phyloP scores from a whole-genome alignment of 176 grass and related monocot species.

The Bonia amplexicaulis region DNA sequence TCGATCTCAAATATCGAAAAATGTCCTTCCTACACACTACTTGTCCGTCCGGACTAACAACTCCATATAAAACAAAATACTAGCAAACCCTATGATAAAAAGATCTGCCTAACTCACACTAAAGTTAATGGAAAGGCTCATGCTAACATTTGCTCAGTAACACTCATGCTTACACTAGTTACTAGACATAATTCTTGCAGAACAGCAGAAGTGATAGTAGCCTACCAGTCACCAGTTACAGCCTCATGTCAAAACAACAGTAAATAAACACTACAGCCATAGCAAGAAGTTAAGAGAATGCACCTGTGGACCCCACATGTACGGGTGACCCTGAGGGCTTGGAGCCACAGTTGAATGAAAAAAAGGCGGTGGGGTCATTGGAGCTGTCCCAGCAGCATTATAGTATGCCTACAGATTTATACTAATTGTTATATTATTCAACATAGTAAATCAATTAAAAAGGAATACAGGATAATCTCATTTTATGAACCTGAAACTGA shows the following conservation, averaged over 20 bases:
- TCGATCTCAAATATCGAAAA: too few relatives aligned
- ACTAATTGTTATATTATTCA: constrained; percentile 27
- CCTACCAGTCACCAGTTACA: not conserved
- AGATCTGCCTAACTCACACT: not conserved
- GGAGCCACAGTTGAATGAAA: constrained; percentile 46
- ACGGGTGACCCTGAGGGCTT: constrained; percentile 49
- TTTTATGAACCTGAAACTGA: constrained; percentile 50
- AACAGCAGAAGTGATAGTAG: constrained; percentile 2
- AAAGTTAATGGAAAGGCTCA: not conserved
- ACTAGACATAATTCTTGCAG: constrained; percentile 8
- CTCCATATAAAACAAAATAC: constrained; percentile 22
- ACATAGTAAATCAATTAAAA: constrained; percentile 28
- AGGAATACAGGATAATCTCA: constrained; percentile 2
- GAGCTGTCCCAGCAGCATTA: constrained; percentile 43
- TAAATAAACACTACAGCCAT: constrained; percentile 9
- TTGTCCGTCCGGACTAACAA: too few relatives aligned
- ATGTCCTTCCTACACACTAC: too few relatives aligned
- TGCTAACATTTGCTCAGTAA: not conserved
- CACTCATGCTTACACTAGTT: not conserved
- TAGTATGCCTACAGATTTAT: constrained; percentile 52
- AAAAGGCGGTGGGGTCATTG: constrained; percentile 46
- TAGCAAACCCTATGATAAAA: constrained; percentile 17
- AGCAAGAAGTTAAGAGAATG: not conserved
- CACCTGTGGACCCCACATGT: constrained; percentile 67
- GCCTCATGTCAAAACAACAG: not conserved